A percentile compares a stretch with the other conserved stretches of the same genome.
Conservation (phyloP, 2,329 filamentous ascomycete species). For the Pseudogymnoascus sp. region DNA sequence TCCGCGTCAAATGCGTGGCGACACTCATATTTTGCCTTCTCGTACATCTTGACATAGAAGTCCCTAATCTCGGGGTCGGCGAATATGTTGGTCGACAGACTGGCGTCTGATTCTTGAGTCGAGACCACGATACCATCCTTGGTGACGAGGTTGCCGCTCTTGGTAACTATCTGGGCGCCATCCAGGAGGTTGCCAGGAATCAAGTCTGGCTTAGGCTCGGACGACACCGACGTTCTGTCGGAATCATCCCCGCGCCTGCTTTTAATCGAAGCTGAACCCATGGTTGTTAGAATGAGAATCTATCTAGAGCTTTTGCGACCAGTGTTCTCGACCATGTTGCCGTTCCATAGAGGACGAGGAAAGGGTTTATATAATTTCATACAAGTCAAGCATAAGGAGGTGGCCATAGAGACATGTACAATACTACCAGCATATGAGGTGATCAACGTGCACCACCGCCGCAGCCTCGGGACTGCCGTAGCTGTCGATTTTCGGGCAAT, state of each 20-base stretch:
- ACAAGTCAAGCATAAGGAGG: not conserved
- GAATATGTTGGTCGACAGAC: constrained; percentile 14
- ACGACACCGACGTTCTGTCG: not conserved
- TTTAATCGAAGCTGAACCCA: not conserved
- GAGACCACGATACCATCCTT: constrained; percentile 13
- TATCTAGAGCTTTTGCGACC: not conserved
- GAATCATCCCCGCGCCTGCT: constrained; percentile 2
- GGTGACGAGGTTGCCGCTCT: constrained; percentile 10
- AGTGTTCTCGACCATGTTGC: constrained; percentile 7
- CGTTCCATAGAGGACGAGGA: not conserved
- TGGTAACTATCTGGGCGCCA: constrained; percentile 9
- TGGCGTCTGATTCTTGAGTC: constrained; percentile 6
- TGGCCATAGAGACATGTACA: not conserved
- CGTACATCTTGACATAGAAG: constrained; percentile 19
- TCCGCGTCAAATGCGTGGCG: constrained; percentile 20
- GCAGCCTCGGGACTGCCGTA: not conserved
- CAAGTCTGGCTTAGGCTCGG: not conserved
- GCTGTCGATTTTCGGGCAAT: not conserved
- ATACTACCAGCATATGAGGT: not conserved
- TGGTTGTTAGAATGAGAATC: not conserved
- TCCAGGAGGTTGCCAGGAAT: constrained; percentile 8
- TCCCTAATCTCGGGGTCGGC: constrained; percentile 21
- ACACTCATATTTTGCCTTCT: constrained; percentile 23
- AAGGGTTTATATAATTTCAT: constrained; percentile 3
- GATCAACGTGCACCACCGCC: not conserved